Percentiles rank a stretch among this genome's conserved stretches.
phyloP scores from a whole-genome alignment of 2,329 filamentous ascomycete genomes.

The Fusarium euwallaceae region DNA sequence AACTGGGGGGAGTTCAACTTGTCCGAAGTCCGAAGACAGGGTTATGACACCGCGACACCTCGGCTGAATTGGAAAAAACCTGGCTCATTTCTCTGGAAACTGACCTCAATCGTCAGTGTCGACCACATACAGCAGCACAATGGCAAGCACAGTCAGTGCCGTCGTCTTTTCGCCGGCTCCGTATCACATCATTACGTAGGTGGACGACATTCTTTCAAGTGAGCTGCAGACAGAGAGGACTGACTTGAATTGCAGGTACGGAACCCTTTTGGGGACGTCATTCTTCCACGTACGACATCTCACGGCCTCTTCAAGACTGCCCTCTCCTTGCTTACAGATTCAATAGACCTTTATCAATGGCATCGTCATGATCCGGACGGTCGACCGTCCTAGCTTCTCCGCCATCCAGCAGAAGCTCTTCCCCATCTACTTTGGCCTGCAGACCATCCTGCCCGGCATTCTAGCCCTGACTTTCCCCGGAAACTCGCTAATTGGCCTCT shows the following conservation, averaged over 20 bases:
- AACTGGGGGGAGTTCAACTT: constrained; percentile 3
- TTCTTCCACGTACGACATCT: constrained; percentile 77
- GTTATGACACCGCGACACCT: constrained; percentile 9
- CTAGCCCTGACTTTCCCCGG: constrained; percentile 86
- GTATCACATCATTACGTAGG: constrained; percentile 82
- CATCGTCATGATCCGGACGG: constrained; percentile 80
- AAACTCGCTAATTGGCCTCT: constrained; percentile 61
- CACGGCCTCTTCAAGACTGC: not conserved
- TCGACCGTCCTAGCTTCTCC: constrained; percentile 85
- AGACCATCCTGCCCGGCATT: constrained; percentile 79
- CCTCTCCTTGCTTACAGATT: constrained; percentile 16
- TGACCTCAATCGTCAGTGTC: constrained; percentile 6
- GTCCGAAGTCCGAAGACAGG: constrained; percentile 9
- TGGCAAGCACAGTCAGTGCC: constrained; percentile 63
- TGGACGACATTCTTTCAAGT: constrained; percentile 39
- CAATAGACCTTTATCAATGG: constrained; percentile 80
- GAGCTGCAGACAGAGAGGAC: constrained; percentile 2
- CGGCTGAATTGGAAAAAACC: constrained; percentile 20
- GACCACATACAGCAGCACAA: constrained; percentile 48
- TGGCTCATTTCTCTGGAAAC: constrained; percentile 11
- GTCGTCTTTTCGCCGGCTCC: constrained; percentile 74
- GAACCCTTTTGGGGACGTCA: constrained; percentile 86
- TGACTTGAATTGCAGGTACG: constrained; percentile 73
- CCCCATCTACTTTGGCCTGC: constrained; percentile 89
- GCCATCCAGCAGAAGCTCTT: constrained; percentile 85